Percentiles rank a stretch among this genome's conserved stretches.
phyloP scores from a whole-genome alignment of 805 yeast species.

The Peterozyma xylosa region DNA sequence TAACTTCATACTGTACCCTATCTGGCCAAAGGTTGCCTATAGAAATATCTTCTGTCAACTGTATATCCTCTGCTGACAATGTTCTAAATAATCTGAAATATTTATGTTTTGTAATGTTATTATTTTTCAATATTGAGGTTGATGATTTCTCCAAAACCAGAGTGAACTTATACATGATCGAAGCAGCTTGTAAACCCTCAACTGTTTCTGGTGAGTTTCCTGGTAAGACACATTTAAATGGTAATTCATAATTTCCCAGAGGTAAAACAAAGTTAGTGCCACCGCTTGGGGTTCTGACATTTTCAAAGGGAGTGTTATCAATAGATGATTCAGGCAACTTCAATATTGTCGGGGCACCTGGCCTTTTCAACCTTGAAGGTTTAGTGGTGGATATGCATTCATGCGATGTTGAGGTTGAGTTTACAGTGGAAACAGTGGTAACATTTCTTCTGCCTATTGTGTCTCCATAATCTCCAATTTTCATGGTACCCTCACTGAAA shows the following conservation, averaged over 20 bases:
- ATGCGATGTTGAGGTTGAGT: background rate
- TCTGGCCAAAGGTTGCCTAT: conserved; percentile 46
- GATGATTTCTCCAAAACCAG: conserved; percentile 30
- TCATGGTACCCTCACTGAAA: conserved; percentile 27
- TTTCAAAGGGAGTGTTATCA: conserved; percentile 25
- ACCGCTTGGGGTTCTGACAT: conserved; percentile 13
- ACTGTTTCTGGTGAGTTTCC: conserved; percentile 41
- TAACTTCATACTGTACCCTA: conserved; percentile 42
- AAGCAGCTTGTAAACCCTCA: conserved; percentile 38
- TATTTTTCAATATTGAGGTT: conserved; percentile 13
- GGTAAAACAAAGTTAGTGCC: conserved; percentile 34
- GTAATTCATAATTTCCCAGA: conserved; percentile 44
- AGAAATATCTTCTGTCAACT: conserved; percentile 33
- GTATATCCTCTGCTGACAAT: conserved; percentile 29
- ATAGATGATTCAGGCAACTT: conserved; percentile 8
- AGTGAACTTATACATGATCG: conserved; percentile 33
- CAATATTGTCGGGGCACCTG: conserved; percentile 8
- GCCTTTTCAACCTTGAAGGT: conserved; percentile 5
- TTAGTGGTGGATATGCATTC: background rate
- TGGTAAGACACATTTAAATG: conserved; percentile 37
- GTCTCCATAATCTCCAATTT: conserved; percentile 32
- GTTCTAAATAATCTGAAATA: conserved; percentile 38
- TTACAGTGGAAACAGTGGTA: background rate
- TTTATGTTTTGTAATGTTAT: conserved; percentile 18
- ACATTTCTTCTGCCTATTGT: background rate